Evolutionary conservation across 1,139 yeast species (phyloP).

Genomic region (Saccharomyces hybrid): DNA sequence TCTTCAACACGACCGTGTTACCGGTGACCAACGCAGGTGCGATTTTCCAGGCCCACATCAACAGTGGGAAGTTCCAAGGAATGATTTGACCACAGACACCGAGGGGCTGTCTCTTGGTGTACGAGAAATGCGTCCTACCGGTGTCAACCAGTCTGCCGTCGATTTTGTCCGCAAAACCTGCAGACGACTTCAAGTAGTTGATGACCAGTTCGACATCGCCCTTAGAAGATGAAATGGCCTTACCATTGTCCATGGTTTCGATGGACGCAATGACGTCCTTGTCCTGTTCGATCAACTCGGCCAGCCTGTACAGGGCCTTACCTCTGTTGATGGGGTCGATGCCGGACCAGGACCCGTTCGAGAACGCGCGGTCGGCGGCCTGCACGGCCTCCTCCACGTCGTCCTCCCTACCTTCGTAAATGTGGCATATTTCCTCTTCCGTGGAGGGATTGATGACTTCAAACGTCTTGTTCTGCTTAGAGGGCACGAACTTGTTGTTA

Average conservation of each 20-base stretch:
- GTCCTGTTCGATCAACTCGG: constrained; percentile 49
- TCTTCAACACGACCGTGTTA: constrained; percentile 51
- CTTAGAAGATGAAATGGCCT: constrained; percentile 44
- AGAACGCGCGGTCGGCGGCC: constrained; percentile 38
- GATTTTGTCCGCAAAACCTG: constrained; percentile 66
- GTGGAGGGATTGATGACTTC: constrained; percentile 41
- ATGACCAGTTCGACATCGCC: constrained; percentile 52
- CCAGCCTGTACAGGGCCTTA: constrained; percentile 45
- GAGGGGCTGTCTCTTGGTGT: constrained; percentile 45
- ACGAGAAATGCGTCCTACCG: constrained; percentile 44
- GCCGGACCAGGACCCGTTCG: constrained; percentile 34
- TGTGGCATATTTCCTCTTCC: constrained; percentile 38
- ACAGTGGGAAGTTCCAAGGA: constrained; percentile 60
- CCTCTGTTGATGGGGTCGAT: constrained; percentile 43
- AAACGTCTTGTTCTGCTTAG: constrained; percentile 36
- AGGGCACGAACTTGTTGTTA: constrained; percentile 37
- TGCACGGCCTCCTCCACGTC: constrained; percentile 40
- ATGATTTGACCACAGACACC: constrained; percentile 61
- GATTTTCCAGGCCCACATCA: constrained; percentile 57
- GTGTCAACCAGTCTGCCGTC: constrained; percentile 56
- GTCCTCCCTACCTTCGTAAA: constrained; percentile 38
- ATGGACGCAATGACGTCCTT: constrained; percentile 48
- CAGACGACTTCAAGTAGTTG: constrained; percentile 52
- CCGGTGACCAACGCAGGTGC: constrained; percentile 58
- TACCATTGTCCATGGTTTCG: constrained; percentile 76